Conservation (phyloP, 192 early-diverging fungal genomes). For the Linderina pennispora region DNA sequence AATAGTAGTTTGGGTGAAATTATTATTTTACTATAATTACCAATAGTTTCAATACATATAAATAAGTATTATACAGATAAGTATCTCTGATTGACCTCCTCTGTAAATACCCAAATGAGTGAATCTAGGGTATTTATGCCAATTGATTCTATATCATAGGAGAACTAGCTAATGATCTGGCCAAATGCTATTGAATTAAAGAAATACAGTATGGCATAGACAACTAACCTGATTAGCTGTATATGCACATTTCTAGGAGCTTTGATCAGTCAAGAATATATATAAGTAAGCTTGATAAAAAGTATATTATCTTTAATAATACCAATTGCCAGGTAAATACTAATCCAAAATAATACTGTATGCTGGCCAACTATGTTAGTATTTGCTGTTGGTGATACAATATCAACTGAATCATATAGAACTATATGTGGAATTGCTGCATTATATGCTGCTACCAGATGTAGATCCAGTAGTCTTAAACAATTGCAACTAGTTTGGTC, state of each 20-base stretch:
- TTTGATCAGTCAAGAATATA: slow-evolving; percentile 40
- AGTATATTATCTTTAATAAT: slow-evolving; percentile 20
- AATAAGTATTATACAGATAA: too few relatives aligned
- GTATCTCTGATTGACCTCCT: too few relatives aligned
- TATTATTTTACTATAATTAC: too few relatives aligned
- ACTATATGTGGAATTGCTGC: too few relatives aligned
- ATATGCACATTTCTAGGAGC: slow-evolving; percentile 51
- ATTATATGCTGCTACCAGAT: slow-evolving; percentile 51
- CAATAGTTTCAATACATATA: too few relatives aligned
- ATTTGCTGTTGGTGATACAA: background rate
- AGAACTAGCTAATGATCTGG: slow-evolving; percentile 73
- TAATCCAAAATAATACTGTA: too few relatives aligned
- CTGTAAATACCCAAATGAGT: slow-evolving; percentile 46
- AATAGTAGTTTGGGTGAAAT: too few relatives aligned
- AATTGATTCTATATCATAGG: slow-evolving; percentile 67
- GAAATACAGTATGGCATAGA: slow-evolving; percentile 66
- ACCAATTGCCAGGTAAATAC: slow-evolving; percentile 52
- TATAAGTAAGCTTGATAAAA: slow-evolving; percentile 31
- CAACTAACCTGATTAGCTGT: slow-evolving; percentile 45
- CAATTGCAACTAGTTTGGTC: slow-evolving; percentile 23
- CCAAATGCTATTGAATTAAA: slow-evolving; percentile 77
- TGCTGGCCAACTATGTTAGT: too few relatives aligned
- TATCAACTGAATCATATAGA: too few relatives aligned
- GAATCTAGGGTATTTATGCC: slow-evolving; percentile 56
- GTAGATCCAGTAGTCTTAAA: slow-evolving; percentile 54